These are phyloP conservation scores for Beta corolliflora DNA, from an alignment of 179 eudicot species.

Conservation along the genomic window DNA sequence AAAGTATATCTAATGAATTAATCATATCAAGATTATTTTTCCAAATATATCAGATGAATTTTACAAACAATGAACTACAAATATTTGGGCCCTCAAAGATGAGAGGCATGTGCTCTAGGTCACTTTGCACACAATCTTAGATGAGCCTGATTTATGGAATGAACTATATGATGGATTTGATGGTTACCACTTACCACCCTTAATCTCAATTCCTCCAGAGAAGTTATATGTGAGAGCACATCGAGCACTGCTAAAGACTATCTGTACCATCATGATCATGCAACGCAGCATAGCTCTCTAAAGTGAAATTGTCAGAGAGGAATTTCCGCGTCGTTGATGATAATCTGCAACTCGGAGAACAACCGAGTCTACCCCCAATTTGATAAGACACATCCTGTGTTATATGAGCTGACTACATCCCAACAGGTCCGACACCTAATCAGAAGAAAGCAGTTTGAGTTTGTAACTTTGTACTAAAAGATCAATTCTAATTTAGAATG, in stretches of 20 bases:
- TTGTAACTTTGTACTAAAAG: neutral
- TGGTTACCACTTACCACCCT: neutral
- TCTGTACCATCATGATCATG: neutral
- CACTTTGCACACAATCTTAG: neutral
- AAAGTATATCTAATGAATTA: no score
- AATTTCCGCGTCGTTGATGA: neutral
- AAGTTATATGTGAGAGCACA: neutral
- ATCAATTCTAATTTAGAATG: neutral
- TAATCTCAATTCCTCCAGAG: neutral
- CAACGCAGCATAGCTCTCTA: neutral
- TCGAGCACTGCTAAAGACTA: neutral
- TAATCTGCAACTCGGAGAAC: neutral
- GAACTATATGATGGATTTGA: neutral
- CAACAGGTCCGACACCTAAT: constrained; percentile 34
- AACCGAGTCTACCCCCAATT: neutral
- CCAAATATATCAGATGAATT: no score
- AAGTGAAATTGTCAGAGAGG: neutral
- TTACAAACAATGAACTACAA: neutral
- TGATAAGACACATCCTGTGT: neutral
- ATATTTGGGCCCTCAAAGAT: no score
- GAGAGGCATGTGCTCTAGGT: neutral
- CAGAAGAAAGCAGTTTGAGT: neutral
- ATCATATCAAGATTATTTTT: no score
- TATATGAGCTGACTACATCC: constrained; percentile 14
- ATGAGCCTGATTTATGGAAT: neutral